A percentile compares a stretch with the other conserved stretches of the same genome.
Evolutionary conservation across 192 early-diverging fungal genomes (phyloP).

Genomic region (Blastocladiella britannica): DNA sequence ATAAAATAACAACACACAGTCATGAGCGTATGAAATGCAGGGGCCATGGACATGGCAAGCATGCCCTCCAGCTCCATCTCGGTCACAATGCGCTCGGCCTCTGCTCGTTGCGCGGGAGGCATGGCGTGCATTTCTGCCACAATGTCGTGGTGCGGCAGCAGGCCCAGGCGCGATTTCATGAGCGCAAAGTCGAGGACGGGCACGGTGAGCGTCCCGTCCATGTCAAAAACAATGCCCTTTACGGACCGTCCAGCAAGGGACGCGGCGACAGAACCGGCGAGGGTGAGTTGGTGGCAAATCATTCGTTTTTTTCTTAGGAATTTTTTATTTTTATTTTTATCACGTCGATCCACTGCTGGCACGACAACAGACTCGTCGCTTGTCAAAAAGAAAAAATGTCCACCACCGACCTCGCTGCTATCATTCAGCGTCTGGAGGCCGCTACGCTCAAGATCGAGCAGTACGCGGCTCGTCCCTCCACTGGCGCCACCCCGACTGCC

Average conservation of each 20-base stretch:
- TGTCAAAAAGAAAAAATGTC: no score
- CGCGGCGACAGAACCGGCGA: no score
- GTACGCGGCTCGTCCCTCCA: conserved; percentile 35
- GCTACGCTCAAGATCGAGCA: conserved; percentile 80
- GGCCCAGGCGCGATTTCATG: not conserved
- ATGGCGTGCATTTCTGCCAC: not conserved
- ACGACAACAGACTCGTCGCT: no score
- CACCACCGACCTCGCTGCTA: conserved; percentile 23
- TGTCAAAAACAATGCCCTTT: no score
- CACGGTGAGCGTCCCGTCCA: conserved; percentile 4
- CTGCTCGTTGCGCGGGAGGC: not conserved
- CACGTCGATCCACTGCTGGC: no score
- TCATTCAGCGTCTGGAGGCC: conserved; percentile 78
- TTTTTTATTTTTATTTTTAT: no score
- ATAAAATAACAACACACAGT: no score
- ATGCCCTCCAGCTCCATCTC: conserved; percentile 4
- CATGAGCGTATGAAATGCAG: not conserved
- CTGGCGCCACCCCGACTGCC: conserved; percentile 17
- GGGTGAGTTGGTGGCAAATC: no score
- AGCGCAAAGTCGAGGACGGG: conserved; percentile 3
- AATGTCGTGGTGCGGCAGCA: not conserved
- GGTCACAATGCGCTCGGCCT: conserved; percentile 1
- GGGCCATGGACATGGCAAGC: not conserved
- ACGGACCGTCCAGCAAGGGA: no score
- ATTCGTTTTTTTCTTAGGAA: no score